Conservation (phyloP, 257 asterid genomes). For the Penstemon barbatus region DNA sequence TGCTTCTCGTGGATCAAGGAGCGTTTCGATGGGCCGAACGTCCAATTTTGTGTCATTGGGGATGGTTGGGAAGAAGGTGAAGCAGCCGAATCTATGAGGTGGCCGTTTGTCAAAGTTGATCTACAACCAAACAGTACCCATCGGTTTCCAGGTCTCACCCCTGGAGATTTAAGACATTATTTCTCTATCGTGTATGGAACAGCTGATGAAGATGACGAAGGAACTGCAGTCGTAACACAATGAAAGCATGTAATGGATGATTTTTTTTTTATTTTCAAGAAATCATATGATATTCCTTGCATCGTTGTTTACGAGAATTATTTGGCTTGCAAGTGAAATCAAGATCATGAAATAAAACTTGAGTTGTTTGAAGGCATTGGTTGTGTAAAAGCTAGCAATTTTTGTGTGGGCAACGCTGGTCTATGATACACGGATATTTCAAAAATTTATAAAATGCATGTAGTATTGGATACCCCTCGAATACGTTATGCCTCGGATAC, state of each 20-base stretch:
- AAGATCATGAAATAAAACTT: too few species aligned
- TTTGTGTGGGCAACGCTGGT: too few species aligned
- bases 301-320: too few species aligned
- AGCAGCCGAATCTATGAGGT: constrained; percentile 79
- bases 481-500: too few species aligned
- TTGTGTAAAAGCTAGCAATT: too few species aligned
- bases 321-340: too few species aligned
- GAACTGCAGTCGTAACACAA: background rate
- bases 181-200: constrained; percentile 63
- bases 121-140: constrained; percentile 54
- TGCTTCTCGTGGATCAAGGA: constrained; percentile 82
- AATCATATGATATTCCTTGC: too few species aligned
- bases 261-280: background rate
- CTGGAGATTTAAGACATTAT: constrained; percentile 60
- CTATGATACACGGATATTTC: too few species aligned
- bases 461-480: too few species aligned
- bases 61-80: constrained; percentile 97
- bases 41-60: constrained; percentile 74
- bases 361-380: too few species aligned
- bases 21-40: constrained; percentile 62
- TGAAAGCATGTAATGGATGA: background rate
- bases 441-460: too few species aligned
- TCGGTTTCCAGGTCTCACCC: constrained; percentile 90
- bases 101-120: constrained; percentile 91
- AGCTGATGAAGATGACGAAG: constrained; percentile 38